Percentiles rank a stretch among this genome's conserved stretches.
These are phyloP conservation scores for Leccinum pachyderme DNA, from an alignment of 1,284 basidiomycete genomes.

Conservation along the genomic window DNA sequence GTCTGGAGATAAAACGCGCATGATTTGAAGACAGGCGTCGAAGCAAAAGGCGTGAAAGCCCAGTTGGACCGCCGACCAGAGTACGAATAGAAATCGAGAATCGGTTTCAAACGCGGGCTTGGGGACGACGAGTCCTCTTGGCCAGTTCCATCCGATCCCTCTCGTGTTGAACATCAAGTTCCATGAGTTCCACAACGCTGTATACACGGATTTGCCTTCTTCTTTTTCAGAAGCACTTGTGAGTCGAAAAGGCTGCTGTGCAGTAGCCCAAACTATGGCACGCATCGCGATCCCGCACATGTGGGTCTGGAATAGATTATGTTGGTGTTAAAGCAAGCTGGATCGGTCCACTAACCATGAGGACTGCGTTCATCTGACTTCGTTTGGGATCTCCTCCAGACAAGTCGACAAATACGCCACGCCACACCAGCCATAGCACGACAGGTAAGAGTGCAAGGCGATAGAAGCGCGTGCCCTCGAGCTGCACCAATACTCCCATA, in stretches of 20 bases:
- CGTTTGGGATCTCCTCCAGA: conserved; percentile 20
- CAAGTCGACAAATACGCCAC: conserved; percentile 21
- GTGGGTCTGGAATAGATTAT: conserved; percentile 9
- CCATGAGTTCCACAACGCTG: conserved; percentile 26
- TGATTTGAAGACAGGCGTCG: conserved; percentile 40
- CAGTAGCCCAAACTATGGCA: conserved; percentile 18
- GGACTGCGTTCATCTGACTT: conserved; percentile 11
- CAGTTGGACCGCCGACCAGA: conserved; percentile 30
- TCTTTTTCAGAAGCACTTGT: background rate
- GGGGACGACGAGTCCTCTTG: conserved; percentile 17
- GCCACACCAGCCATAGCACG: conserved; percentile 21
- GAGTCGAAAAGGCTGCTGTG: conserved; percentile 14
- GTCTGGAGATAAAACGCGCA: conserved; percentile 34
- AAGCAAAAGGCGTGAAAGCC: conserved; percentile 34
- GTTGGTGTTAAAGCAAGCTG: background rate
- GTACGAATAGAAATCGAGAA: conserved; percentile 11
- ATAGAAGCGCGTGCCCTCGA: conserved; percentile 21
- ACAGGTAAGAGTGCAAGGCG: conserved; percentile 29
- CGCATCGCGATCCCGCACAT: conserved; percentile 19
- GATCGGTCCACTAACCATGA: conserved; percentile 17
- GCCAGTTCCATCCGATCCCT: conserved; percentile 35
- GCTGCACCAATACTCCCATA: conserved; percentile 32
- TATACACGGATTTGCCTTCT: background rate
- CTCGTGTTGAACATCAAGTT: conserved; percentile 25
- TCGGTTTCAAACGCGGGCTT: conserved; percentile 13